Conservation (phyloP, 371 early-diverging fungal genomes). For the Mortierella sp. region DNA sequence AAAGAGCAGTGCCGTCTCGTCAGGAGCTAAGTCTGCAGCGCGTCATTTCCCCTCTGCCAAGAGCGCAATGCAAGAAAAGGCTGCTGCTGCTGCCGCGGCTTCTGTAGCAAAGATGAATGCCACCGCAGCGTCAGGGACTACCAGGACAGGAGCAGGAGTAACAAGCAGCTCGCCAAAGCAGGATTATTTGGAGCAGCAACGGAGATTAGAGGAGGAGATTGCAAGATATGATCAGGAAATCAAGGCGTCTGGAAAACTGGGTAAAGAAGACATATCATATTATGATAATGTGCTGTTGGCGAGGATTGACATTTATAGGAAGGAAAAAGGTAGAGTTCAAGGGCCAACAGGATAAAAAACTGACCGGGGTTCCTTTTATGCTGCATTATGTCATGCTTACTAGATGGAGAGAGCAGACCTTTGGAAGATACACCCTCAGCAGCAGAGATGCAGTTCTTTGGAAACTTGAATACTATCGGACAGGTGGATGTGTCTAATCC, state of each 20-base stretch:
- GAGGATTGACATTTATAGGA: neutral
- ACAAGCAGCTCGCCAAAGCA: slow-evolving; percentile 33
- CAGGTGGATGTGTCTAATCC: slow-evolving; percentile 49
- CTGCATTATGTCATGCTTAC: neutral
- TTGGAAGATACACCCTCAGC: slow-evolving; percentile 54
- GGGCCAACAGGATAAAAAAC: neutral
- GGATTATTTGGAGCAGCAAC: slow-evolving; percentile 47
- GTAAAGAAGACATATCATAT: slow-evolving; percentile 2
- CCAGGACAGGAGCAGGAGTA: neutral
- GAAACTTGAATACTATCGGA: slow-evolving; percentile 46
- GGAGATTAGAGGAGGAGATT: slow-evolving; percentile 41
- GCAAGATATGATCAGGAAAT: slow-evolving; percentile 37
- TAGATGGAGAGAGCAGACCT: slow-evolving; percentile 52
- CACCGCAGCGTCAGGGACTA: slow-evolving; percentile 10
- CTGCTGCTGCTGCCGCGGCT: slow-evolving; percentile 23
- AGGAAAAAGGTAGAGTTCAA: neutral
- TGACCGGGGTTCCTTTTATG: neutral
- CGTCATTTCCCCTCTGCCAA: slow-evolving; percentile 52
- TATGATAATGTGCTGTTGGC: neutral
- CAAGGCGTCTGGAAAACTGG: slow-evolving; percentile 27
- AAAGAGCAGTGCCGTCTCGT: slow-evolving; percentile 31
- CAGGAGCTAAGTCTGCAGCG: slow-evolving; percentile 39
- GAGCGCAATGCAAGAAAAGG: slow-evolving; percentile 34
- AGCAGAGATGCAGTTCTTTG: slow-evolving; percentile 54
- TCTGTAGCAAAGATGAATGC: slow-evolving; percentile 4